Evolutionary conservation across 495 filamentous ascomycete species (phyloP), one percentile per base, ranked within the genome.

Genomic region (Lasiosphaeris hirsuta): DNA sequence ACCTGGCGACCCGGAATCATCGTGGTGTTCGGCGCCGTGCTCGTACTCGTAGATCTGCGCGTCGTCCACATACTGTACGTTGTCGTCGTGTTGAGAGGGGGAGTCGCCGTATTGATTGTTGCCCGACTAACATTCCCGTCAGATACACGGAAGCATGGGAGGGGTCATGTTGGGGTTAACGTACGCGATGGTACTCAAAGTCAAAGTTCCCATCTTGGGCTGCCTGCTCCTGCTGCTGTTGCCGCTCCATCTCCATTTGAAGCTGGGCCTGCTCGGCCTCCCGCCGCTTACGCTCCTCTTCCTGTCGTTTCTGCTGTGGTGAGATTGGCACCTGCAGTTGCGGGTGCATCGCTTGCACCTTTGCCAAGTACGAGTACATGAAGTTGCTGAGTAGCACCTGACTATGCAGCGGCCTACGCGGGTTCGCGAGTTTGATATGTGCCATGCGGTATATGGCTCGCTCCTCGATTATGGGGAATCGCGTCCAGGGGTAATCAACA

Each of bases 341-440:
- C 33, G 95, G 94, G 68, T 97, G 94, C 87, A 97, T 96, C 60
- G 94, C 90, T 73, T 98, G 94, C 36, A 99, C 94, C 73, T 97
- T 97, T 51, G 93, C 95, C 60, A 99, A 82, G 70, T 99, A 99
- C 34, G 90, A 93, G 78, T 99, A 99, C 94, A 99, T 99, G 72
- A 99, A 99, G 65, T 99, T 99, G 73, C 92, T 97, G 63, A 99
- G 85, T 51, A 99, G 80, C 19, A 99, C 94, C 69, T 99, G 94
- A 44, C 92, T 96, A 64, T 96, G 90, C 36, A 99, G 74, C 40
- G 92, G 88, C 33, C 94, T 86, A 10, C 94, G 85, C 35, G 94
- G 94, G 68, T 99, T 99, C 4, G 94, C 94, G 51, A 99, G 87
- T 72, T 99, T 99, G 73, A 97, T 92, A 70, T 99, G 94, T 10